Evolutionary conservation across 371 early-diverging fungal genomes (phyloP), one percentile per base, ranked within the genome.

Genomic region (Batkoa obscura): DNA sequence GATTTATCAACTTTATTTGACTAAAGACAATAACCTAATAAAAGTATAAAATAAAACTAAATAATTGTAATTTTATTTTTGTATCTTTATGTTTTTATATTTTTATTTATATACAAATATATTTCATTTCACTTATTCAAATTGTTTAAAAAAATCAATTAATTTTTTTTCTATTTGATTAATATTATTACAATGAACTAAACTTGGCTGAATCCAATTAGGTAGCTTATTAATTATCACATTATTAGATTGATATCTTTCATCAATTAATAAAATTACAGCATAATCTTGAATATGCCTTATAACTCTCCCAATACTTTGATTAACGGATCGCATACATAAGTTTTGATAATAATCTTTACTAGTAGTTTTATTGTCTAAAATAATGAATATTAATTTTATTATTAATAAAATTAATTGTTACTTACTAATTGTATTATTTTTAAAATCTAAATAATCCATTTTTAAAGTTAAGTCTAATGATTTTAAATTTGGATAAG

Each of bases 261-360:
- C 62, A 60, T 91, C 90, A 32, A 86, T 56, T 51, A 89, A 51
- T 9, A 88, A 62, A 45, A 90, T 75, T 1, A 72, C 71, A 0
- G 87, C 88, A 60, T 76, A 90, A 64, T 98, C 96, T 43, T 78
- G 67, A 48, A 70, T 73, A 67, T 94, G 91, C 35, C 98, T 75
- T 55, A 95, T 84, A 2, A 92, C 94, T 52, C 98, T 74, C 36
- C 92, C 94, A 50, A 94, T 90, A 1, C 94, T 84, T 66, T 98
- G 98, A 68, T 98, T 98, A 0, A 99, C 91, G 2, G 88, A 83
- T 33, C 86, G 80, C 94, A 98, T 94, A 68, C 91, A 91, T 34
- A 93, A 62, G 59, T 90, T 87, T 62, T 90, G 88, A 56, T 91
- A 91, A 61, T 85, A 84, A 54, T 84, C 86, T 33, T 64, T 70